Conservation (phyloP, 805 yeast genomes). For the Yamadazyma tumulicola region DNA sequence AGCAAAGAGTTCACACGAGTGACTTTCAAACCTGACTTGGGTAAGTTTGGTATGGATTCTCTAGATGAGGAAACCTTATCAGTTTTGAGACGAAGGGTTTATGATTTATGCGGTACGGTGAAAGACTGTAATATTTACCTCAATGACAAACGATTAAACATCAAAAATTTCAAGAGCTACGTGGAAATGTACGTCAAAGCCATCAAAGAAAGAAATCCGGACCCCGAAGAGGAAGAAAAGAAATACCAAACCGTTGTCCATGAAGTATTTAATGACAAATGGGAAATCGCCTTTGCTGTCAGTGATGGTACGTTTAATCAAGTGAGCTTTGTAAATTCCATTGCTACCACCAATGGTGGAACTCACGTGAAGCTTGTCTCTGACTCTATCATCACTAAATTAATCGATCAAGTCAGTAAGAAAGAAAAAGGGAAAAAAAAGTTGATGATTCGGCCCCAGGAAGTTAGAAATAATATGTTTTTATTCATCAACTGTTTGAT, state of each 20-base stretch:
- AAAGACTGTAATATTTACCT: constrained; percentile 73
- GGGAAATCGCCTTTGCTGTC: constrained; percentile 96
- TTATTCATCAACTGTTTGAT: constrained; percentile 86
- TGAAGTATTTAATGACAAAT: constrained; percentile 76
- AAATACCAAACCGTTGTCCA: constrained; percentile 56
- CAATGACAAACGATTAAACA: constrained; percentile 67
- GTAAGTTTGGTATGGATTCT: constrained; percentile 78
- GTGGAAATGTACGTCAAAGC: constrained; percentile 88
- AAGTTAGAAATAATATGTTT: constrained; percentile 86
- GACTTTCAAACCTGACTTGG: constrained; percentile 83
- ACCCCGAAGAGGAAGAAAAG: constrained; percentile 32
- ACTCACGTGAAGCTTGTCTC: constrained; percentile 86
- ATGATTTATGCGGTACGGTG: constrained; percentile 92
- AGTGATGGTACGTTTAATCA: constrained; percentile 90
- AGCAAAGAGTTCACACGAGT: constrained; percentile 81
- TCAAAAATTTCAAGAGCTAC: constrained; percentile 77
- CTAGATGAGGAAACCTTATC: constrained; percentile 81
- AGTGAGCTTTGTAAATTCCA: constrained; percentile 94
- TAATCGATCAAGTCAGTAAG: constrained; percentile 57
- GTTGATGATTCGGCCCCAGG: constrained; percentile 79
- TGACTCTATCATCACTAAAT: constrained; percentile 78
- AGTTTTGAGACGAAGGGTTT: constrained; percentile 88
- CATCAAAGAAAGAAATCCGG: constrained; percentile 49
- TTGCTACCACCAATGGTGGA: constrained; percentile 97
- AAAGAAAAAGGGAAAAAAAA: constrained; percentile 66